A percentile compares a stretch with the other conserved stretches of the same genome.
Conservation (phyloP, 352 stramenopile species). For the Globisporangium heterothallicum region DNA sequence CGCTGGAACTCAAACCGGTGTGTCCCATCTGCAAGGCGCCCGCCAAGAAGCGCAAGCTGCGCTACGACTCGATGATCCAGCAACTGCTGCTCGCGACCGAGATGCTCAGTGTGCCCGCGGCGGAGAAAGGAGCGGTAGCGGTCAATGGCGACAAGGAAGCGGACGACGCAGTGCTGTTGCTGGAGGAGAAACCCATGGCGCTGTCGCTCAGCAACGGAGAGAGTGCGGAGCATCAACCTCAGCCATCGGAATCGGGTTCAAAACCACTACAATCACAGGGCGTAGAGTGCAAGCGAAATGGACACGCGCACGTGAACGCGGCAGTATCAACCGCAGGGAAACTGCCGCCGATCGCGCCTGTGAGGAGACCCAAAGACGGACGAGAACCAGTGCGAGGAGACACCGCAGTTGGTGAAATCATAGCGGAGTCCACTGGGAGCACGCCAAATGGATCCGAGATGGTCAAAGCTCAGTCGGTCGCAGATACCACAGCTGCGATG, state of each 20-base stretch:
- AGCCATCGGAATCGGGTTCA: background rate
- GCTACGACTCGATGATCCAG: conserved; percentile 73
- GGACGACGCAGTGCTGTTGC: background rate
- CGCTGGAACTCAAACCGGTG: conserved; percentile 66
- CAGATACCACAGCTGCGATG: too few relatives aligned
- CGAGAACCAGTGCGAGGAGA: too few relatives aligned
- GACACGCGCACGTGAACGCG: background rate
- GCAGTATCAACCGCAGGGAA: background rate
- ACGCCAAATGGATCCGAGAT: conserved; percentile 13
- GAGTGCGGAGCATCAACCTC: background rate
- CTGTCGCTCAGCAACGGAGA: background rate
- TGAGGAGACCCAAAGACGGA: too few relatives aligned
- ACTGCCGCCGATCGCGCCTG: too few relatives aligned
- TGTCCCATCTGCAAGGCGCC: conserved; percentile 84
- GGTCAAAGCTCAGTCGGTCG: background rate
- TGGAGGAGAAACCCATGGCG: conserved; percentile 7
- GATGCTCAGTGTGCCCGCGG: conserved; percentile 34
- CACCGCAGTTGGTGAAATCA: background rate
- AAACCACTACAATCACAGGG: background rate
- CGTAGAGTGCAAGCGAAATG: background rate
- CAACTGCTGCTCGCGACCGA: conserved; percentile 57
- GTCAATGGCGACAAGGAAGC: background rate
- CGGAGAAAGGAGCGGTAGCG: background rate
- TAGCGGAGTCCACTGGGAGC: background rate
- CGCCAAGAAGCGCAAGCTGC: conserved; percentile 71